Evolutionary conservation across 805 yeast species (phyloP), one percentile per base, ranked within the genome.

Genomic region (Suhomyces kilbournensis): DNA sequence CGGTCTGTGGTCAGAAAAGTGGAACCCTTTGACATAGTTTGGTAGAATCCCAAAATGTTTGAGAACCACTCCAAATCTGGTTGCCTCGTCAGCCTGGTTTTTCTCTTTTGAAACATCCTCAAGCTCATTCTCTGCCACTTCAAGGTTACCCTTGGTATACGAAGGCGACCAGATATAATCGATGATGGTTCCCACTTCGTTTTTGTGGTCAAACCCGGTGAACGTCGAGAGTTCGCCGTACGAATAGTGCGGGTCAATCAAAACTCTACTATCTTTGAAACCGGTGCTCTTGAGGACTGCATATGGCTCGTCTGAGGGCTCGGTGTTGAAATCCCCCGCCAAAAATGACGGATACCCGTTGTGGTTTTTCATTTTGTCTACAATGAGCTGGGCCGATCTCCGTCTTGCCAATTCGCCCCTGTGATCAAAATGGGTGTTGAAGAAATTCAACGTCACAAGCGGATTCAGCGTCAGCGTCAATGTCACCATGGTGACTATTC

Each of bases 211-310:
- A 56, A 80, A 82, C 3, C 84, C 84, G 0, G 84, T 79, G 54
- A 71, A 80, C 0, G 85, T 81, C 22, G 68, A 55, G 19, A 56
- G 55, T 52, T 70, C 71, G 0, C 84, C 85, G 56, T 80, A 82
- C 26, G 56, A 55, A 46, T 57, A 63, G 3, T 55, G 49, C 1
- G 59, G 43, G 39, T 64, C 64, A 12, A 63, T 64, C 47, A 68
- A 58, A 9, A 64, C 54, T 2, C 77, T 56, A 48, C 76, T 69
- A 56, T 78, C 83, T 47, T 68, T 65, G 52, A 70, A 66, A 3
- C 75, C 77, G 10, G 69, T 60, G 10, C 60, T 52, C 3, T 69
- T 57, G 35, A 81, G 66, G 2, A 78, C 69, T 35, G 58, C 59
- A 53, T 74, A 74, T 1, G 79, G 79, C 53, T 69, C 72, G 53